Base-by-base conservation (phyloP, 139 green algal species). In the Desmodesmus armatus region DNA sequence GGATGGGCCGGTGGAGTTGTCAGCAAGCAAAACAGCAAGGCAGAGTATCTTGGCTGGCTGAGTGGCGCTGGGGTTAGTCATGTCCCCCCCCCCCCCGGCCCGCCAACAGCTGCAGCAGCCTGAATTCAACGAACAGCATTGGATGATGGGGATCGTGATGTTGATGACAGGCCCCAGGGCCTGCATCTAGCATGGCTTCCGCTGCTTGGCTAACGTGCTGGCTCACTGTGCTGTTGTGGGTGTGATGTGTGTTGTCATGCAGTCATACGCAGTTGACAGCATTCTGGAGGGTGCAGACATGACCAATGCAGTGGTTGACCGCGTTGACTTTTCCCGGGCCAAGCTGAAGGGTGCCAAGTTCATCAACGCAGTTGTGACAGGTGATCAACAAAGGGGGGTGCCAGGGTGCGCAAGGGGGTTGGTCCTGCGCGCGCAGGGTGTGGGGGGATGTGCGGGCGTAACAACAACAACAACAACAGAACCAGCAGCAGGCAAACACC, bases 261-360 rank as follows among this genome's bases (percentile, higher is more conserved):
- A 94, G 90, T 96, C 96, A 3, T 99, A 98, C 82, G 97, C 96
- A 1, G 87, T 94, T 0, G 79, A 87, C 4, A 83, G 90, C 53
- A 94, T 96, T 87, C 94, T 99, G 27, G 44, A 80, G 31, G 91
- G 89, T 2, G 95, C 96, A 0, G 92, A 99, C 91, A 78, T 99
- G 72, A 98, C 93, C 44, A 99, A 98, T 80, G 93, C 95, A 0
- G 95, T 99, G 17, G 71, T 99, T 27, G 97, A 99, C 89, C 90
- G 97, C 4, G 94, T 97, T 47, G 90, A 93, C 82, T 98, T 99
- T 85, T 88, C 87, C 37, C 86, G 88, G 0, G 92, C 95, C 49
- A 96, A 91, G 85, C 71, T 94, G 25, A 86, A 74, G 29, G 72
- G 74, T 3, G 88, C 65, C 1, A 87, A 83, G 35, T 65, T 87